These are phyloP conservation scores for Boletus rubescentipes DNA, from an alignment of 768 basidiomycete species.

Conservation along the genomic window DNA sequence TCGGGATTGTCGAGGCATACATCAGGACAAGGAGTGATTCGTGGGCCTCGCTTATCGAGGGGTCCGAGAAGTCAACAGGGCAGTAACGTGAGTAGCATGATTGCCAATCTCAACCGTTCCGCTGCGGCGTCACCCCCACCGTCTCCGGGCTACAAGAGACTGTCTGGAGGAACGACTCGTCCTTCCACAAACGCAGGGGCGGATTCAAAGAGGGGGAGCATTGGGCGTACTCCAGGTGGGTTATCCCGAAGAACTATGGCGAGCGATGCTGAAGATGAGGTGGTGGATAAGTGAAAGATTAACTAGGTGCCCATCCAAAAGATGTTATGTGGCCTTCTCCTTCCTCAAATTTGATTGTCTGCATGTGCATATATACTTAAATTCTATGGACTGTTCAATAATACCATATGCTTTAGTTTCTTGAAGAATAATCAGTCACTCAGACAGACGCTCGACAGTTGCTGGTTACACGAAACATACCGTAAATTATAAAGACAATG, in stretches of 20 bases:
- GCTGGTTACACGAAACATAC: constrained; percentile 27
- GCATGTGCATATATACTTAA: not conserved
- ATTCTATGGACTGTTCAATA: not conserved
- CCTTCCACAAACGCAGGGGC: constrained; percentile 8
- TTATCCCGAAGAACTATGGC: constrained; percentile 78
- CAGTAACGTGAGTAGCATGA: constrained; percentile 52
- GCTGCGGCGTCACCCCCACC: constrained; percentile 39
- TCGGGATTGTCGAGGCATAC: constrained; percentile 46
- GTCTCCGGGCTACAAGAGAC: constrained; percentile 43
- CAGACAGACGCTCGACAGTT: not conserved
- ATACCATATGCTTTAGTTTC: not conserved
- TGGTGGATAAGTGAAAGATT: constrained; percentile 39
- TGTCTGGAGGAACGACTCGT: constrained; percentile 38
- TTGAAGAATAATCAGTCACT: too few relatives aligned
- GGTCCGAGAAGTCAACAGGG: constrained; percentile 43
- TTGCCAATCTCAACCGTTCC: constrained; percentile 53
- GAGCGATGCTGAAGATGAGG: constrained; percentile 79
- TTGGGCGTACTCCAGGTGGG: constrained; percentile 46
- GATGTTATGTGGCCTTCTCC: not conserved
- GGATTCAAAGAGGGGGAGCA: constrained; percentile 34
- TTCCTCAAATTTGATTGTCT: not conserved
- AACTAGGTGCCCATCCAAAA: not conserved
- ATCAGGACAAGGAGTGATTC: constrained; percentile 41
- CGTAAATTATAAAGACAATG: constrained; percentile 29
- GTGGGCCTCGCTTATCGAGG: constrained; percentile 51